Percentiles rank a stretch among this genome's conserved stretches.
phyloP scores from a whole-genome alignment of 352 stramenopile species.

The Albugo laibachii region DNA sequence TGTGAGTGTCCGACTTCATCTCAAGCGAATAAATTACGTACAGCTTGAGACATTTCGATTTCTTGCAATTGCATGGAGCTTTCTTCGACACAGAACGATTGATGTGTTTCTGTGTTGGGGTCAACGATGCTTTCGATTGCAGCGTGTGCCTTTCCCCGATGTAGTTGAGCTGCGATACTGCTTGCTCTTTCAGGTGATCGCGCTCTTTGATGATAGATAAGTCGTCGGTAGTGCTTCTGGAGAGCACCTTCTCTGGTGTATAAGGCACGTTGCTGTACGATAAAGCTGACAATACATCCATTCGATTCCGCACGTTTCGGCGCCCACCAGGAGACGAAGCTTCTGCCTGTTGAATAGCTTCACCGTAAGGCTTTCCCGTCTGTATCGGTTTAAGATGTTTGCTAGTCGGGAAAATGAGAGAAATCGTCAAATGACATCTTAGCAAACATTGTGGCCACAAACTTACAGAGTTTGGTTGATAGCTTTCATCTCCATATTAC shows the following conservation, averaged over 20 bases:
- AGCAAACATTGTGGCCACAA: conserved; percentile 1
- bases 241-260: too few relatives aligned
- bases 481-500: conserved; percentile 40
- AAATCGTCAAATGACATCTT: too few relatives aligned
- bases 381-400: not conserved
- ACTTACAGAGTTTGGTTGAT: conserved; percentile 72
- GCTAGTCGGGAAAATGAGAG: not conserved
- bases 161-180: too few relatives aligned
- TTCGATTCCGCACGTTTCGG: too few relatives aligned
- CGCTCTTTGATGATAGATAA: too few relatives aligned
- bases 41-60: conserved; percentile 94
- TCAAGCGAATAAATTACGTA: conserved; percentile 11
- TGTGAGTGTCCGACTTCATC: not conserved
- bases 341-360: not conserved
- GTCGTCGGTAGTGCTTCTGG: too few relatives aligned
- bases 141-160: too few relatives aligned
- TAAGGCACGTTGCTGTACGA: too few relatives aligned
- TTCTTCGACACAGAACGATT: conserved; percentile 17
- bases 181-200: too few relatives aligned
- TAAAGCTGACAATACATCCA: too few relatives aligned
- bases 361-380: not conserved
- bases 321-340: too few relatives aligned
- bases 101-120: not conserved
- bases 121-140: too few relatives aligned
- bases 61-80: conserved; percentile 91